Evolutionary conservation across 257 asterid species (phyloP).

Genomic region (Linderniella brevidens): DNA sequence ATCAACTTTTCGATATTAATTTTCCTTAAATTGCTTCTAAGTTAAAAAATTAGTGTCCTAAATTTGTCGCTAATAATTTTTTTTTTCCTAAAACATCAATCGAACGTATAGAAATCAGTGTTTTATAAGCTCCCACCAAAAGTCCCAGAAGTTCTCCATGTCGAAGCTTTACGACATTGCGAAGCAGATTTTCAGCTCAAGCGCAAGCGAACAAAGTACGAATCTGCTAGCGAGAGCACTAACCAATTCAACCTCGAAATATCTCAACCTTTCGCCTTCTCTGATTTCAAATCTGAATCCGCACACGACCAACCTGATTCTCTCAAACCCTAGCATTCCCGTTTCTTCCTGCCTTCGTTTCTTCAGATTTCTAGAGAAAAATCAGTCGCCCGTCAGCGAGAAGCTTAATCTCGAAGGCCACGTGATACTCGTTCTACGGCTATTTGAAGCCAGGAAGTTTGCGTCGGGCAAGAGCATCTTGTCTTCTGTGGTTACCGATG

Average conservation of each 20-base stretch:
- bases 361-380: slow-evolving; percentile 33
- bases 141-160: slow-evolving; percentile 17
- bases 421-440: slow-evolving; percentile 31
- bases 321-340: slow-evolving; percentile 49
- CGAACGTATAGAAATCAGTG: too few species aligned
- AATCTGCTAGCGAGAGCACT: slow-evolving; percentile 36
- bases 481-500: slow-evolving; percentile 30
- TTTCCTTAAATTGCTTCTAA: too few species aligned
- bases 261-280: slow-evolving; percentile 16
- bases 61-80: too few species aligned
- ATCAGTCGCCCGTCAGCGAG: slow-evolving; percentile 12
- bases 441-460: slow-evolving; percentile 35
- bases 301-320: slow-evolving; percentile 27
- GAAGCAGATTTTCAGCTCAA: slow-evolving; percentile 26
- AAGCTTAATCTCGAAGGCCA: slow-evolving; percentile 47
- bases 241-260: slow-evolving; percentile 16
- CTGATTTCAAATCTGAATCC: slow-evolving; percentile 30
- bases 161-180: slow-evolving; percentile 22
- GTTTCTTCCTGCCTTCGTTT: slow-evolving; percentile 34
- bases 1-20: too few species aligned
- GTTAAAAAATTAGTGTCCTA: too few species aligned
- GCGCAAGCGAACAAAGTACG: slow-evolving; percentile 31
- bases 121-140: too few species aligned
- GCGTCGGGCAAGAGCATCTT: slow-evolving; percentile 43
- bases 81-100: too few species aligned